phyloP scores from a whole-genome alignment of 1,284 basidiomycete species.

The Bondarzewia mesenterica region DNA sequence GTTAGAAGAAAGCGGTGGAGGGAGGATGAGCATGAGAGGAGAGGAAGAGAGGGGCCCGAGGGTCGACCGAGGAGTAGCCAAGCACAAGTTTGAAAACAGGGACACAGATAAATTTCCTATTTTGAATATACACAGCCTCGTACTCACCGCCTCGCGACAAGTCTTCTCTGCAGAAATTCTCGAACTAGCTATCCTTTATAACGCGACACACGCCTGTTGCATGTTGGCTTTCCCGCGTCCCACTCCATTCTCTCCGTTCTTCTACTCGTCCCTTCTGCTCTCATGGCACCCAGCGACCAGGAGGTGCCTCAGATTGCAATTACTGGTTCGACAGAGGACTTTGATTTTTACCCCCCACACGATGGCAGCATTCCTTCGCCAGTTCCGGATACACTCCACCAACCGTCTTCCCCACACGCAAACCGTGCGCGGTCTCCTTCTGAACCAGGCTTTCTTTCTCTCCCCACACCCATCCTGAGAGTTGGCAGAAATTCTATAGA shows the following conservation, averaged over 20 bases:
- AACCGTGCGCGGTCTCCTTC: slow-evolving; percentile 16
- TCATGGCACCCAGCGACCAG: slow-evolving; percentile 8
- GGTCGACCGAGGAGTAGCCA: not conserved
- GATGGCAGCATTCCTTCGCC: not conserved
- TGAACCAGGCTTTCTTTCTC: slow-evolving; percentile 17
- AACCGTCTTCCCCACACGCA: not conserved
- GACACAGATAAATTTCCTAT: not conserved
- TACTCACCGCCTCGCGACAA: no score
- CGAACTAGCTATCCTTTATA: no score
- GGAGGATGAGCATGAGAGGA: not conserved
- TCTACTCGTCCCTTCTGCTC: no score
- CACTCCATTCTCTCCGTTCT: not conserved
- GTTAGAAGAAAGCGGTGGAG: not conserved
- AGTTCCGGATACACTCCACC: not conserved
- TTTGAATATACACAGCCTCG: not conserved
- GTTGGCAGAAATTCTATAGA: slow-evolving; percentile 11
- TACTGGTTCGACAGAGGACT: slow-evolving; percentile 9
- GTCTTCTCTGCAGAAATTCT: no score
- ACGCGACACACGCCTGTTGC: no score
- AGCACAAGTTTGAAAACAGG: no score
- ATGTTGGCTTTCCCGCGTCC: no score
- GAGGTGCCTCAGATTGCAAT: slow-evolving; percentile 12
- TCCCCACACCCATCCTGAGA: slow-evolving; percentile 15
- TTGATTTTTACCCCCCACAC: not conserved
- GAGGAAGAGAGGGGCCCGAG: not conserved